Evolutionary conservation across 139 green algal species (phyloP), one percentile per base, ranked within the genome.

Genomic region (Coelastrella sp.): DNA sequence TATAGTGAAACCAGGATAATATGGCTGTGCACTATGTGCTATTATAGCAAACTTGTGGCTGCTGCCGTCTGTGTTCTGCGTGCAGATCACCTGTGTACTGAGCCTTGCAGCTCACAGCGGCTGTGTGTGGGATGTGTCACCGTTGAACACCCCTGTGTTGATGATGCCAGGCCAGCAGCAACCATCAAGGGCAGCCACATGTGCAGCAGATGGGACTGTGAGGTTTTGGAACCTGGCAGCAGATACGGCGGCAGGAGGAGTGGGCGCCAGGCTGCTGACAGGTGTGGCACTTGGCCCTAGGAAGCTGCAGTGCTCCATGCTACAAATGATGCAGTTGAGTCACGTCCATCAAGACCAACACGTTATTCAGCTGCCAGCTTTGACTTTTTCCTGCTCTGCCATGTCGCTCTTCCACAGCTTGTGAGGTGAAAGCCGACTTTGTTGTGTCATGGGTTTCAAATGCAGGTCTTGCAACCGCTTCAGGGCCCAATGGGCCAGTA

Each of bases 121-220:
- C n/a, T 81, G 85, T 78, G 91, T 95, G 13, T 96, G 94, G 94
- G 92, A 91, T 19, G 66, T 93, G 7, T 71, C 47, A 3, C 87
- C 87, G 4, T 11, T 91, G 19, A 80, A 65, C 86, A 3, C 80
- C 32, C 5, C 73, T 92, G 13, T 61, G 91, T 2, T 88, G 74
- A 76, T 22, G 73, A 11, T 54, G 20, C 3, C 58, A 32, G 58
- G 59, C 20, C 79, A 88, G 56, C 47, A 82, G 64, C 74, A 74
- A 58, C 73, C 76, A 10, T 58, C 77, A 14, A 73, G 80, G 22
- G 83, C 71, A 16, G 90, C 91, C 11, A 96, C 93, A 0, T 94
- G 90, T 83, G 92, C 90, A 3, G 54, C 91, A 3, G 94, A 96
- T 54, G 94, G 94, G 64, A 93, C 86, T 47, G 74, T 96, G 8